Base-by-base conservation (phyloP, 495 filamentous ascomycete species). In the Penicillium ucsense region DNA sequence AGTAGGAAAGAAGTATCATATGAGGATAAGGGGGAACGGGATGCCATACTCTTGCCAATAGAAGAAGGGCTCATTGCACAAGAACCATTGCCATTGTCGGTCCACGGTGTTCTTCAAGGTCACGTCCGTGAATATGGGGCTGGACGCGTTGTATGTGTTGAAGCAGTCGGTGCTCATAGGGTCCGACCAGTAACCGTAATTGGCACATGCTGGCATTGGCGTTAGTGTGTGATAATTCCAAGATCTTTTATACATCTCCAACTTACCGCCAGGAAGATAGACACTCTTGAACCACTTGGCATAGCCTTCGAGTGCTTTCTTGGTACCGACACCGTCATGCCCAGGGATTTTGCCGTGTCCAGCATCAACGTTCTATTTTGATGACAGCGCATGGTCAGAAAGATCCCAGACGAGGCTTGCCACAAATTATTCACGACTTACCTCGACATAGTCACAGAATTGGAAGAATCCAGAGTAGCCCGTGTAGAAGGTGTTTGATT, bases 31-130 rank as follows among this genome's bases (percentile, higher is more conserved):
- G 38, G 35, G 41, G 9, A 63, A 20, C 2, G 20, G 20, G 20
- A 20, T 20, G 66, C 45, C 41, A 33, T 57, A 78, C 69, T 75
- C 70, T 51, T 80, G 76, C 73, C 76, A 83, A 53, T 74, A 80
- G 48, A 64, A 75, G 41, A 81, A 71, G 1, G 82, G 80, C 62
- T 85, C 79, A 56, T 84, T 84, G 68, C 82, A 83, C 35, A 80
- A 63, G 58, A 84, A 68, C 79, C 78, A 84, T 49, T 69, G 60
- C 81, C 81, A 86, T 49, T 84, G 81, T 9, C 78, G 65, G 61
- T 84, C 66, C 38, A 63, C 55, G 5, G 51, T 50, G 59, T 84
- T 84, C 50, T 45, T 44, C 0, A 76, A 69, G 2, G 68, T 62
- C 10, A 66, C 56, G 50, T 86, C 80, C 31, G 75, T 75, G 62